Evolutionary conservation across 2,329 filamentous ascomycete genomes (phyloP).

Genomic region (Dryadomyces quercivorus): DNA sequence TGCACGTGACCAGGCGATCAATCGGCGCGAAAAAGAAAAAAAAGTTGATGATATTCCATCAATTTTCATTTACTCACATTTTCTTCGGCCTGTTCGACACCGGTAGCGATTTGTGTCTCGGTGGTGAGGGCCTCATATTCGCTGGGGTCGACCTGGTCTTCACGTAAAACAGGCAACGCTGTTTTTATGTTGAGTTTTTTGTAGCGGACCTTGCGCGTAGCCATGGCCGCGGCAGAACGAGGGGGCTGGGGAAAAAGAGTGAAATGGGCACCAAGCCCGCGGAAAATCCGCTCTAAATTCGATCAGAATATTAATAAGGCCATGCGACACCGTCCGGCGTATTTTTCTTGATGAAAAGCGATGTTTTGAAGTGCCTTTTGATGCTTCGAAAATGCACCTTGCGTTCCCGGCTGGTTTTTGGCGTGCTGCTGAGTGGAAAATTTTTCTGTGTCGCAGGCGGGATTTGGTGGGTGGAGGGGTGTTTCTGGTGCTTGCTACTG

Average conservation of each 20-base stretch:
- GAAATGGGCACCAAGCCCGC: conserved; percentile 24
- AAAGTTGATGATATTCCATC: conserved; percentile 6
- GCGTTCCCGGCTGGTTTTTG: not conserved
- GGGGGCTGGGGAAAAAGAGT: conserved; percentile 16
- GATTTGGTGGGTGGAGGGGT: conserved; percentile 2
- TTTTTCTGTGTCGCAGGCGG: conserved; percentile 3
- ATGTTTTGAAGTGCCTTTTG: conserved; percentile 39
- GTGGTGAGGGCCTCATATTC: conserved; percentile 80
- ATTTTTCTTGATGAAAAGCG: conserved; percentile 43
- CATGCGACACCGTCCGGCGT: conserved; percentile 38
- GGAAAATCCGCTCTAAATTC: conserved; percentile 52
- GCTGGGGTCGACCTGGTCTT: conserved; percentile 77
- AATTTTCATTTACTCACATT: conserved; percentile 56
- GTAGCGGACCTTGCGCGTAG: conserved; percentile 60
- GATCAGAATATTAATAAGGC: conserved; percentile 48
- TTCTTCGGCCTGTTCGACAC: conserved; percentile 94
- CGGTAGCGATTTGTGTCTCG: conserved; percentile 80
- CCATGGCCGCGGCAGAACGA: conserved; percentile 33
- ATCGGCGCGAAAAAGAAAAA: conserved; percentile 7
- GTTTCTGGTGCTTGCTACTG: not conserved
- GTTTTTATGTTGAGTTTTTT: conserved; percentile 91
- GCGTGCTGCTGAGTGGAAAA: conserved; percentile 1
- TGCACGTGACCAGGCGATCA: not conserved
- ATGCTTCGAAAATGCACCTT: conserved; percentile 22
- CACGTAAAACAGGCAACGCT: conserved; percentile 72